phyloP scores from a whole-genome alignment of 1,139 yeast genomes.

The Pichia sp. region DNA sequence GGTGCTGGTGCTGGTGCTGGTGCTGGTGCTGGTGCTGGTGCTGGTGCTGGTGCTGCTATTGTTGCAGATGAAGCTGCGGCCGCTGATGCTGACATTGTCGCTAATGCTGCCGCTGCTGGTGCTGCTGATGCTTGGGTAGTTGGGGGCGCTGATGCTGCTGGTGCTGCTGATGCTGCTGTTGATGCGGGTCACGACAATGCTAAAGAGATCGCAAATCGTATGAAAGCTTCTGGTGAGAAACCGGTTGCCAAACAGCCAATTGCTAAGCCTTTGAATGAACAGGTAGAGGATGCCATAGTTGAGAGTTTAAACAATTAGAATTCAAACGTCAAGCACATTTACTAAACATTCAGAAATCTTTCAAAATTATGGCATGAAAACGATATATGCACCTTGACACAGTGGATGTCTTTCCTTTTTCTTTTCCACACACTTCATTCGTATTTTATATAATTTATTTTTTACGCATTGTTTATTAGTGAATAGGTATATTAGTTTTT shows the following conservation, averaged over 20 bases:
- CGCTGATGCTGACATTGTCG: not conserved
- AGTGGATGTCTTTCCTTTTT: not conserved
- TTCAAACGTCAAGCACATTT: not conserved
- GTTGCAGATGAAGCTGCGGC: too few relatives aligned
- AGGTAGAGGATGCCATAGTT: slow-evolving; percentile 10
- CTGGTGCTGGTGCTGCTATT: not conserved
- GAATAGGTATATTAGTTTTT: not conserved
- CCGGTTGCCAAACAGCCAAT: slow-evolving; percentile 26
- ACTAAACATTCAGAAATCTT: not conserved
- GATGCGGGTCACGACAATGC: slow-evolving; percentile 12
- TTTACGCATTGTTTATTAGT: not conserved
- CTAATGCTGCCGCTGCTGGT: not conserved
- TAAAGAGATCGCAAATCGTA: slow-evolving; percentile 17
- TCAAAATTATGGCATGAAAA: not conserved
- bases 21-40: not conserved
- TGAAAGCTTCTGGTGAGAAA: slow-evolving; percentile 24
- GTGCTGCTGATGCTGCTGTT: slow-evolving; percentile 16
- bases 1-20: not conserved
- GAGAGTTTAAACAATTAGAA: slow-evolving; percentile 1
- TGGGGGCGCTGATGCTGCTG: slow-evolving; percentile 8
- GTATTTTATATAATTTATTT: not conserved
- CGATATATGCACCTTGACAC: not conserved
- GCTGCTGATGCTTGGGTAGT: not conserved
- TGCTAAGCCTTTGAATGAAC: slow-evolving; percentile 17
- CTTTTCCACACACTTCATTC: not conserved